Conservation (phyloP, 2,329 filamentous ascomycete species). For the Aspergillus sclerotialis region DNA sequence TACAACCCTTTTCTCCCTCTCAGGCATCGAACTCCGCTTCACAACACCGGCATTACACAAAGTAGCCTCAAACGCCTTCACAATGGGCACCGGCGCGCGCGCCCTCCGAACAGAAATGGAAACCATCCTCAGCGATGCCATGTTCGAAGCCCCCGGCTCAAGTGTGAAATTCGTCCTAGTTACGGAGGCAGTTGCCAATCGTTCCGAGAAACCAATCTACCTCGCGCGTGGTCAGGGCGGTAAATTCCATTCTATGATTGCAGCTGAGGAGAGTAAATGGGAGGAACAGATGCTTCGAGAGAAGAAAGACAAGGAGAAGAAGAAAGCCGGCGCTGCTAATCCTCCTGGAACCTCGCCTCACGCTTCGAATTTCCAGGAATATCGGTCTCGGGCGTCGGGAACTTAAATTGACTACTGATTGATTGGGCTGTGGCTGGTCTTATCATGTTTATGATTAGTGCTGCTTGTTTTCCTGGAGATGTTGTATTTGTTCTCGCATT, state of each 20-base stretch:
- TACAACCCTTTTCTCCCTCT: slow-evolving; percentile 76
- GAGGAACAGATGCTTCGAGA: slow-evolving; percentile 33
- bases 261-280: slow-evolving; percentile 45
- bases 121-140: slow-evolving; percentile 67
- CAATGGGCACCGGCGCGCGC: slow-evolving; percentile 71
- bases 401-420: slow-evolving; percentile 7
- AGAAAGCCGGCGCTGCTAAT: slow-evolving; percentile 9
- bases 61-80: slow-evolving; percentile 64
- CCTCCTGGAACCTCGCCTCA: slow-evolving; percentile 9
- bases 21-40: slow-evolving; percentile 69
- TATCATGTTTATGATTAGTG: too few species aligned
- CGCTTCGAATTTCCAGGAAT: slow-evolving; percentile 37
- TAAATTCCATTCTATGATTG: slow-evolving; percentile 45
- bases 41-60: slow-evolving; percentile 74
- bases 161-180: slow-evolving; percentile 66
- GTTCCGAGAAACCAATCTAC: slow-evolving; percentile 50
- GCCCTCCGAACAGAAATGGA: slow-evolving; percentile 77
- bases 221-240: slow-evolving; percentile 46
- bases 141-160: slow-evolving; percentile 67
- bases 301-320: slow-evolving; percentile 24
- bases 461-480: too few species aligned
- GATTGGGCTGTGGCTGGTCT: too few species aligned
- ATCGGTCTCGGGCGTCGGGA: slow-evolving; percentile 32
- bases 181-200: slow-evolving; percentile 61
- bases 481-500: too few species aligned